Evolutionary conservation across 2,329 filamentous ascomycete species (phyloP), one percentile per base, ranked within the genome.

Genomic region (Harringtonia aguacate): DNA sequence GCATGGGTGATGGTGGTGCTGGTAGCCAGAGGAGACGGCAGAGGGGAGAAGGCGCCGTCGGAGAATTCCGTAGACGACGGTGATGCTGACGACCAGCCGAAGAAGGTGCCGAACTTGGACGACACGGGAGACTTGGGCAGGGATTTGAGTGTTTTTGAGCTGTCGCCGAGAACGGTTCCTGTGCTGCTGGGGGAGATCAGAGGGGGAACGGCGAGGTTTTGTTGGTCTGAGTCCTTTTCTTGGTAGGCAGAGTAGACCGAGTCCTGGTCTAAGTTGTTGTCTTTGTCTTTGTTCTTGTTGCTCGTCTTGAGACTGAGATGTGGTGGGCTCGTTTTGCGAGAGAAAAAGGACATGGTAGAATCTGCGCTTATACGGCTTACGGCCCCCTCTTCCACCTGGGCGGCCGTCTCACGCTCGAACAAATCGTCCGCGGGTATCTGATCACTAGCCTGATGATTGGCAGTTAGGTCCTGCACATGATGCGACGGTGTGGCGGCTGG

Each of bases 61-160:
- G 73, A 77, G 51, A 66, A 68, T 34, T 75, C 70, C 17, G 70
- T 72, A 39, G 58, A 61, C 9, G 70, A 65, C 30, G 69, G 61
- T 8, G 65, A 64, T 22, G 63, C 67, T 39, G 62, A 60, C 43
- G 64, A 63, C 75, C 75, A 78, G 53, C 67, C 69, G 54, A 78
- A 77, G 52, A 76, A 67, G 27, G 60, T 65, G 43, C 69, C 69
- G 49, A 77, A 63, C 49, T 68, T 59, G 56, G 73, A 59, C 44
- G 73, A 61, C 51, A 58, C 57, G 46, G 75, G 74, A 8, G 74
- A 77, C 50, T 66, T 75, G 12, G 73, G 73, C 5, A 75, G 55
- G 14, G 53, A 49, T 17, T 59, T 51, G 46, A 50, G 50, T 29
- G 49, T 47, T 46, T 34, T 47, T 7, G 43, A 30, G 36, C 30